Evolutionary conservation across 441 rosid species (phyloP).

Genomic region (Jatropha podagrica): DNA sequence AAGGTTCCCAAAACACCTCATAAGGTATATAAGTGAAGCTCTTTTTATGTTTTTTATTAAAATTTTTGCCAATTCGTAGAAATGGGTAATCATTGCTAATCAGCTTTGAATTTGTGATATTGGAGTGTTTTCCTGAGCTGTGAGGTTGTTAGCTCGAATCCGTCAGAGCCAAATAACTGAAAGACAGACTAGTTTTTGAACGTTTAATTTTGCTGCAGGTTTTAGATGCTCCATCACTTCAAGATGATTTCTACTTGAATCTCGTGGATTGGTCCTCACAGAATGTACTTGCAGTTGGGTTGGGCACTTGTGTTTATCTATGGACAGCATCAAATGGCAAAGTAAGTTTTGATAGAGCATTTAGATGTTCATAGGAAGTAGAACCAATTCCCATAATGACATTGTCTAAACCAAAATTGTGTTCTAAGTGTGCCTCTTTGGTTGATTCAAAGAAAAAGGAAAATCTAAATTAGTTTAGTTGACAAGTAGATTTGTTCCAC

Average conservation of each 20-base stretch:
- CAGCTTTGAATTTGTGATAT: no score
- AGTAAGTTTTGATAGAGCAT: slow-evolving; percentile 37
- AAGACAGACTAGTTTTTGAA: not conserved
- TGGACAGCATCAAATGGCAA: slow-evolving; percentile 97
- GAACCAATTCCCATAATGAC: not conserved
- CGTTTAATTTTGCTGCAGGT: slow-evolving; percentile 50
- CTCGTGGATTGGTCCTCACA: slow-evolving; percentile 99
- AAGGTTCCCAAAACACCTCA: slow-evolving; percentile 98
- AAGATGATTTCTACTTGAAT: slow-evolving; percentile 95
- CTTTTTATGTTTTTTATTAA: not conserved
- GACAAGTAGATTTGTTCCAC: no score
- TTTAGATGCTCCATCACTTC: slow-evolving; percentile 95
- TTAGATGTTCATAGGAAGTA: no score
- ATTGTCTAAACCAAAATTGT: not conserved
- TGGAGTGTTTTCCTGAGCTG: no score
- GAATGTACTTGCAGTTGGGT: slow-evolving; percentile 92
- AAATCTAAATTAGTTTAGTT: no score
- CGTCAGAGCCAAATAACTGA: no score
- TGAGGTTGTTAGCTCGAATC: no score
- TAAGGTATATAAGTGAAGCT: slow-evolving; percentile 49
- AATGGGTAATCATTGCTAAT: no score
- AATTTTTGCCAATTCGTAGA: not conserved
- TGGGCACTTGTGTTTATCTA: slow-evolving; percentile 92
- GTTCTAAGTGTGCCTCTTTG: not conserved
- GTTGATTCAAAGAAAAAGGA: not conserved